Conservation (phyloP, 2,329 filamentous ascomycete genomes). For the Scopulariopsis brevicaulis region DNA sequence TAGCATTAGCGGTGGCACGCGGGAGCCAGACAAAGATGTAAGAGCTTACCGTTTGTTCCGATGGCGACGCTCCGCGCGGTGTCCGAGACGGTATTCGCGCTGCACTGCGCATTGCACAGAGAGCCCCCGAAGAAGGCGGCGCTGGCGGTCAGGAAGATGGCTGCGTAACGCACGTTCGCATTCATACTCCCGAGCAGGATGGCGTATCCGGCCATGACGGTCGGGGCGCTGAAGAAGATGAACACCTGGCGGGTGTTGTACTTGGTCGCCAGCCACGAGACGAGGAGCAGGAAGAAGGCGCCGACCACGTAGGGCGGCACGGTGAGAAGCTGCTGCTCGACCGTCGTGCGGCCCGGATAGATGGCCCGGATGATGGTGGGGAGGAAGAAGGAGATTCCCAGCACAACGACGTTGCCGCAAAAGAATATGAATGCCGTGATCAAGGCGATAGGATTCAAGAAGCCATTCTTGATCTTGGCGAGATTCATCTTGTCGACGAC, state of each 20-base stretch:
- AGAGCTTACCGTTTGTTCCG: constrained; percentile 29
- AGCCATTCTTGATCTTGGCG: constrained; percentile 43
- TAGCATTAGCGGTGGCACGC: neutral
- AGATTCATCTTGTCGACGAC: constrained; percentile 45
- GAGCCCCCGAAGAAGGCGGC: constrained; percentile 50
- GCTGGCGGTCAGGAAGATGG: constrained; percentile 31
- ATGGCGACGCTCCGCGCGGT: constrained; percentile 51
- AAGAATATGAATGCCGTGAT: constrained; percentile 11
- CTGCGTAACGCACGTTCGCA: constrained; percentile 32
- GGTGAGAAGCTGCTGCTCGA: constrained; percentile 15
- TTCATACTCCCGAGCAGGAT: constrained; percentile 22
- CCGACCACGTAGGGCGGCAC: constrained; percentile 14
- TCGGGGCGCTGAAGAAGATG: constrained; percentile 10
- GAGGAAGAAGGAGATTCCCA: constrained; percentile 31
- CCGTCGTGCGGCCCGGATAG: constrained; percentile 16
- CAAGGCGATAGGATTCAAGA: constrained; percentile 25
- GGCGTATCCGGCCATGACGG: constrained; percentile 29
- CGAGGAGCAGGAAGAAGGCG: constrained; percentile 9
- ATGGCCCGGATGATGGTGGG: constrained; percentile 14
- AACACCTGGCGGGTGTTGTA: constrained; percentile 10
- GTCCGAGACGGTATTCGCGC: constrained; percentile 54
- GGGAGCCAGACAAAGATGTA: neutral
- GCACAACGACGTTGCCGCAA: constrained; percentile 8
- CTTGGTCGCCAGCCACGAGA: constrained; percentile 10
- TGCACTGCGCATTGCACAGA: constrained; percentile 49